Base-by-base conservation (phyloP, 805 yeast species). In the Komagataella kurtzmanii region DNA sequence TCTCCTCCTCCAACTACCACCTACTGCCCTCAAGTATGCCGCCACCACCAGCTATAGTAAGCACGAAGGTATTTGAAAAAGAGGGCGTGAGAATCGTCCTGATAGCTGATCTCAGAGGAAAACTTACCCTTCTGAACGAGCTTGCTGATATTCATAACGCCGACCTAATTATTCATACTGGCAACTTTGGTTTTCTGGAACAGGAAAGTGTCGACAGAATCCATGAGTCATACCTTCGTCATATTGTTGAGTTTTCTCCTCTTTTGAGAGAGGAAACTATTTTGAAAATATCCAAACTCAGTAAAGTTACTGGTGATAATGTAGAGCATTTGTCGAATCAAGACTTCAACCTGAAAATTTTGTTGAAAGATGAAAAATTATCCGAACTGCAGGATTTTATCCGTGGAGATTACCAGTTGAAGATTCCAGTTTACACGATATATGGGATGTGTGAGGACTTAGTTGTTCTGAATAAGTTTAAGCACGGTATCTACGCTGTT, bases 181-280 rank as follows among this genome's bases (percentile, higher is more conserved):
- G 91, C n/a, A 82, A 80, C 54, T 85, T 84, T 67, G 95, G 95
- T 10, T 83, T 85, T 61, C 79, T 85, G 66, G 85, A 84, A 58
- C 66, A 66, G 43, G 75, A 73, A 17, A 76, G 85, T 46, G 71
- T 83, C 6, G 67, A 64, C 19, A 67, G 70, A 58, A 81, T 79
- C 52, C 76, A 75, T 61, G 82, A 74, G 59, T 78, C 73, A 50
- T 81, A 77, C 58, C 65, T 79, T 47, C 75, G 85, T 55, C 85
- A 81, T 58, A 76, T 84, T 36, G 84, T 83, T 10, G 83, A 82
- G 53, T 82, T 81, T 57, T 79, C 82, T 50, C 81, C 84, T 7
- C 68, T 81, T 17, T 59, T 84, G 24, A 76, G 76, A 7, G 71
- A 71, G 21, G 69, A 69, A 2, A 58, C 74, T 45, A 74, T 79